Conservation (phyloP, 768 basidiomycete genomes). For the Tylopilus subfusipes region DNA sequence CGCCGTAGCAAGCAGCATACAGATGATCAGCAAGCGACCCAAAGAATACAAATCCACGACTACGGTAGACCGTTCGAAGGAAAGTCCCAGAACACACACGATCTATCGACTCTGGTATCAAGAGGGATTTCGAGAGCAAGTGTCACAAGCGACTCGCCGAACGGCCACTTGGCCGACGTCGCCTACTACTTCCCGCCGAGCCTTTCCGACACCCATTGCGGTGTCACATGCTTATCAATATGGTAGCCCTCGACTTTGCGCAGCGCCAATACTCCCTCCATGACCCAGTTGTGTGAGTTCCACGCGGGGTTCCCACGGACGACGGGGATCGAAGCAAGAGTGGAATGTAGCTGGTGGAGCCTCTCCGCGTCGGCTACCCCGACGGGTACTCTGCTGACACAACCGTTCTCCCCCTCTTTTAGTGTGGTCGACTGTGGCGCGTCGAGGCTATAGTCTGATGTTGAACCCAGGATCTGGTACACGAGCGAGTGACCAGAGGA, state of each 20-base stretch:
- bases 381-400: constrained; percentile 20
- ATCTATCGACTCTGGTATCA: constrained; percentile 25
- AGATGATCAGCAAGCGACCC: constrained; percentile 15
- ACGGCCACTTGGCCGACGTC: not conserved
- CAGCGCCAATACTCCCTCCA: constrained; percentile 30
- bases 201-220: constrained; percentile 28
- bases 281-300: constrained; percentile 31
- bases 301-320: constrained; percentile 27
- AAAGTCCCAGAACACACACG: constrained; percentile 22
- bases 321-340: constrained; percentile 27
- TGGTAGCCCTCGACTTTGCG: constrained; percentile 28
- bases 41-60: constrained; percentile 25
- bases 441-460: constrained; percentile 29
- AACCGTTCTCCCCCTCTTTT: constrained; percentile 29
- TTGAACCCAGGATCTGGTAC: constrained; percentile 30
- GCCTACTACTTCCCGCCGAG: constrained; percentile 28
- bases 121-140: constrained; percentile 9
- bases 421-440: constrained; percentile 33
- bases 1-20: constrained; percentile 10
- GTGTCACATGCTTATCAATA: constrained; percentile 30
- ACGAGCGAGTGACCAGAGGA: constrained; percentile 29
- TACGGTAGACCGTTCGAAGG: constrained; percentile 9
- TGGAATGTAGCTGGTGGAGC: constrained; percentile 26
- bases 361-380: constrained; percentile 29
- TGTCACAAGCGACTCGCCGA: constrained; percentile 4